Percentiles rank a stretch among this genome's conserved stretches.
These are phyloP conservation scores for Daldinia grandis DNA, from an alignment of 495 filamentous ascomycete genomes.

Conservation along the genomic window DNA sequence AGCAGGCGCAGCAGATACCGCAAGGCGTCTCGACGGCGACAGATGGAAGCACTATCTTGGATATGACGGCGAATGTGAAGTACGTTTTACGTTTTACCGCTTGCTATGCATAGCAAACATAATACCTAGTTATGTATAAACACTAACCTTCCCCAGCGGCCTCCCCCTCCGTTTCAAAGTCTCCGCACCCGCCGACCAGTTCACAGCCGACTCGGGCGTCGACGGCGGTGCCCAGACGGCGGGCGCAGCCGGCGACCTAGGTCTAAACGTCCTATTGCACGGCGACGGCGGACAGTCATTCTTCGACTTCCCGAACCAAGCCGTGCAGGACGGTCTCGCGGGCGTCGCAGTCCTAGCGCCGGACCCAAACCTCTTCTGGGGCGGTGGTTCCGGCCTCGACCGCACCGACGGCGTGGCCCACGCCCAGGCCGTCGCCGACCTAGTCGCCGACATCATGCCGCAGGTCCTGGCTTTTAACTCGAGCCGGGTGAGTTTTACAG, in stretches of 20 bases:
- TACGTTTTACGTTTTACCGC: constrained; percentile 43
- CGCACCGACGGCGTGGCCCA: constrained; percentile 61
- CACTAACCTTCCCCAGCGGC: constrained; percentile 39
- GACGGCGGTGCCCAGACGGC: constrained; percentile 46
- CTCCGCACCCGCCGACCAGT: constrained; percentile 56
- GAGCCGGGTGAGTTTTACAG: constrained; percentile 57
- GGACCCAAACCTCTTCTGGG: constrained; percentile 61
- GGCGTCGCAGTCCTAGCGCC: constrained; percentile 60
- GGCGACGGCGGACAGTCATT: constrained; percentile 65
- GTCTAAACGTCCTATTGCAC: constrained; percentile 60
- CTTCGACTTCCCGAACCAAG: constrained; percentile 64
- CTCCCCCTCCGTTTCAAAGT: constrained; percentile 58
- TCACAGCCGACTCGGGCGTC: constrained; percentile 52
- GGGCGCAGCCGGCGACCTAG: constrained; percentile 47
- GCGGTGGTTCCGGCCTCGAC: constrained; percentile 55
- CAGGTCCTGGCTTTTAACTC: constrained; percentile 56
- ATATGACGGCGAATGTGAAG: constrained; percentile 58
- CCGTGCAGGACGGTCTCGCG: constrained; percentile 53
- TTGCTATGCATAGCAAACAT: not conserved
- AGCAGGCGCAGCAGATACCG: constrained; percentile 50
- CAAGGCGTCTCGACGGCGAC: constrained; percentile 51
- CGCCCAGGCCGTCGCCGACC: constrained; percentile 55
- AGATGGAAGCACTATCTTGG: constrained; percentile 58
- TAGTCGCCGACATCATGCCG: constrained; percentile 52
- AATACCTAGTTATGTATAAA: not conserved